These are phyloP conservation scores for Houttuynia cordata DNA, from an alignment of 164 flowering plant genomes.

Conservation along the genomic window DNA sequence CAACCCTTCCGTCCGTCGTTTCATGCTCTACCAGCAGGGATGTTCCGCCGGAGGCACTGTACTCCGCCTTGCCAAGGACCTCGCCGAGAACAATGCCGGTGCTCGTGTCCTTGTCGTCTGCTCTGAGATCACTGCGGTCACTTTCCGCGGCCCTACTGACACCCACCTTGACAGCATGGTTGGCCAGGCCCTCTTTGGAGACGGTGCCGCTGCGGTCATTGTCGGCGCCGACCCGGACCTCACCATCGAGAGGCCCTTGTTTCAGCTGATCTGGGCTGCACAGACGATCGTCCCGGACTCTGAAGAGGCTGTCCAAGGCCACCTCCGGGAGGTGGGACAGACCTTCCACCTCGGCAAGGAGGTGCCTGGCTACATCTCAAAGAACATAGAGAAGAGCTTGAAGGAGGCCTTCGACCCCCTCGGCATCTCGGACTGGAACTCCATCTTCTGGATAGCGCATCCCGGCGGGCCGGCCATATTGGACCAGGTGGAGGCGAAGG, in stretches of 20 bases:
- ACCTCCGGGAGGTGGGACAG: conserved; percentile 7
- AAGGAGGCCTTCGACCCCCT: conserved; percentile 8
- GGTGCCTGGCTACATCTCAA: conserved; percentile 1
- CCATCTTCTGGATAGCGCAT: conserved; percentile 8
- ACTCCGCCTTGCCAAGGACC: conserved; percentile 9
- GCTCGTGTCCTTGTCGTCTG: conserved; percentile 8
- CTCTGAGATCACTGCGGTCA: conserved; percentile 8
- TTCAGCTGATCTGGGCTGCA: conserved; percentile 1
- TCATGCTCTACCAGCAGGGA: conserved; percentile 9
- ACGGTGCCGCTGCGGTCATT: conserved; percentile 8
- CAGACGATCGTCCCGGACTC: conserved; percentile 6
- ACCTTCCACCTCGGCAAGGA: conserved; percentile 7
- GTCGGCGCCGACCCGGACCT: conserved; percentile 4
- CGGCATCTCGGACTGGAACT: conserved; percentile 8
- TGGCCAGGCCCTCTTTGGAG: conserved; percentile 10
- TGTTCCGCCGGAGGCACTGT: conserved; percentile 9
- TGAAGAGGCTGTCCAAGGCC: conserved; percentile 5
- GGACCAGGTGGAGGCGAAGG: conserved; percentile 5
- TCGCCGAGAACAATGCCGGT: conserved; percentile 9
- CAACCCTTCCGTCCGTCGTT: conserved; percentile 2
- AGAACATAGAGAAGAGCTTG: conserved; percentile 7
- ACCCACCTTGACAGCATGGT: conserved; percentile 9
- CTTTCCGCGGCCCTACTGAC: conserved; percentile 5
- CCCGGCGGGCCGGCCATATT: conserved; percentile 10
- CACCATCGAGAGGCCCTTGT: neutral